Evolutionary conservation across 2,329 filamentous ascomycete species (phyloP), one percentile per base, ranked within the genome.

Genomic region (Cercospora citrullina): DNA sequence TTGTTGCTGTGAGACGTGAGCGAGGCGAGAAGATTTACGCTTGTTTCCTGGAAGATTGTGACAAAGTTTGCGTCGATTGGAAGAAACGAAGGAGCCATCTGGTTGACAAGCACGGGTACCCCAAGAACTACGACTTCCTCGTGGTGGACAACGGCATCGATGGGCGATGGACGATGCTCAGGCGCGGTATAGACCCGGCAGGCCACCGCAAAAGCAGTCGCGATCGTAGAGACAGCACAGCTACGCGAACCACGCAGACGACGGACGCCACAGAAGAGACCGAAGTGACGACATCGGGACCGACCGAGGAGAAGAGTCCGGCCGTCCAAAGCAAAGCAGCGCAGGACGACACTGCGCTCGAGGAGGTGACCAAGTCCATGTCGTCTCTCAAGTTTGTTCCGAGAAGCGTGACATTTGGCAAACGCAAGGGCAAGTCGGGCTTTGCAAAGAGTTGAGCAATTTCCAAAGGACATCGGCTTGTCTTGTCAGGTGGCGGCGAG

Each of bases 81-180:
- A 89, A 92, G 75, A 98, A 97, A 80, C 87, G 95, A 55, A 87
- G 92, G 36, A 87, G 92, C 78, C 94, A 99, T 82, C 84, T 97
- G 72, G 92, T 97, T 72, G 94, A 97, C 83, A 97, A 97, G 81
- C 95, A 99, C 80, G 86, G 90, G 81, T 99, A 95, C 77, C 94
- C 94, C 1, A 74, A 84, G 81, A 91, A 92, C 75, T 97, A 93
- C 80, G 94, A 96, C 79, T 97, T 96, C 75, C 88, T 89, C 60
- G 87, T 98, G 63, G 90, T 96, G 2, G 92, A 93, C 72, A 89
- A 92, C 69, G 95, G 95, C n/a, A 91, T 97, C 69, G 94, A 97
- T 75, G 90, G 90, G 59, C 87, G 92, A 62, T 89, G 85, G 53
- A 96, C 93, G 18, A 88, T 99, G 80, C 83, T 98, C 12, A 83